Evolutionary conservation across 805 yeast genomes (phyloP).

Genomic region (Metschnikowia borealis): DNA sequence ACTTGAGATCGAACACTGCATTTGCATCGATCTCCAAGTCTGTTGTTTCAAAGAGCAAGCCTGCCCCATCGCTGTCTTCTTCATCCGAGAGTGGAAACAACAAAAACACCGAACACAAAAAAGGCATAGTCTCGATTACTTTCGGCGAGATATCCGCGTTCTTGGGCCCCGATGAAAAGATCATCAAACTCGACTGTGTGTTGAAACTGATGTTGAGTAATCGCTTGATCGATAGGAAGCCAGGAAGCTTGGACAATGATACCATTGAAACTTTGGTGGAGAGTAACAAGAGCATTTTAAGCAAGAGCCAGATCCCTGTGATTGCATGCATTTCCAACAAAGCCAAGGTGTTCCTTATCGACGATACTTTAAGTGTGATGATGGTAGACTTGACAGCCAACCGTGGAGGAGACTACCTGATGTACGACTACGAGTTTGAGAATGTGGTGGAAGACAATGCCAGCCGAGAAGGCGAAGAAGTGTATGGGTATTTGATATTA

Average conservation of each 20-base stretch:
- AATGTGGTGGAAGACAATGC: slow-evolving; percentile 14
- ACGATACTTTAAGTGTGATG: slow-evolving; percentile 23
- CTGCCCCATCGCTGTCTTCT: background rate
- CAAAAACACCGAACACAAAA: background rate
- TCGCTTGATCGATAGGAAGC: slow-evolving; percentile 19
- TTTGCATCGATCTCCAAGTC: slow-evolving; percentile 15
- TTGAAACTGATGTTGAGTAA: slow-evolving; percentile 34
- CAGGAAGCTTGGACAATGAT: slow-evolving; percentile 22
- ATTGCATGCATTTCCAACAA: slow-evolving; percentile 37
- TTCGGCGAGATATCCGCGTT: slow-evolving; percentile 33
- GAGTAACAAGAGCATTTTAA: slow-evolving; percentile 19
- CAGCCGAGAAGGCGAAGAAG: slow-evolving; percentile 34
- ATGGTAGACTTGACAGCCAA: slow-evolving; percentile 43
- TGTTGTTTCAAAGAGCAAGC: background rate
- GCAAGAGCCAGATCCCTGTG: slow-evolving; percentile 25
- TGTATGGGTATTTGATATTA: slow-evolving; percentile 59
- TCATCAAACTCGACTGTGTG: slow-evolving; percentile 37
- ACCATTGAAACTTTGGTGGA: slow-evolving; percentile 32
- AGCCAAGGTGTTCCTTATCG: slow-evolving; percentile 41
- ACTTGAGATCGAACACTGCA: slow-evolving; percentile 20
- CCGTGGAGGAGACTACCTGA: slow-evolving; percentile 44
- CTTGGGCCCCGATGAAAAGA: slow-evolving; percentile 33
- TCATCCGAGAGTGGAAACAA: background rate
- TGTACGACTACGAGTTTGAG: slow-evolving; percentile 78
- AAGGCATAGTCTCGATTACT: slow-evolving; percentile 17